Conservation (phyloP, 768 basidiomycete genomes). For the Boletus rubropictus region DNA sequence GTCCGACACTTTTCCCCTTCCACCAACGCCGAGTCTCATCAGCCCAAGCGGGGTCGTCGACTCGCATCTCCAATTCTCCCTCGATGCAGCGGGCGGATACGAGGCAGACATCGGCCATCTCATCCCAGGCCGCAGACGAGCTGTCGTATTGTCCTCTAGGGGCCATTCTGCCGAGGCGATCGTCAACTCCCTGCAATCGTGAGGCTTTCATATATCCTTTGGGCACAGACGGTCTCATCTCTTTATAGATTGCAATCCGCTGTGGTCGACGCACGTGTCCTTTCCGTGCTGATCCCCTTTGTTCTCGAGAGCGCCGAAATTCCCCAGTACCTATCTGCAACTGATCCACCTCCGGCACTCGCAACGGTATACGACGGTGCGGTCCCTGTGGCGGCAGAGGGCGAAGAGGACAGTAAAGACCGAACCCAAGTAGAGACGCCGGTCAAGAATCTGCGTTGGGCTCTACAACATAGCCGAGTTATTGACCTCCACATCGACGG, state of each 20-base stretch:
- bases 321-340: constrained; percentile 30
- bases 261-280: constrained; percentile 33
- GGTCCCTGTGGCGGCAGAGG: constrained; percentile 32
- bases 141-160: constrained; percentile 53
- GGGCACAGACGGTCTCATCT: neutral
- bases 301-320: constrained; percentile 44
- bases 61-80: constrained; percentile 50
- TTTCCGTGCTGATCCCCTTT: constrained; percentile 62
- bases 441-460: constrained; percentile 58
- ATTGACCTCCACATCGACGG: constrained; percentile 68
- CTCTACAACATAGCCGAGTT: constrained; percentile 52
- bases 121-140: constrained; percentile 44
- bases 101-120: constrained; percentile 41
- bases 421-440: constrained; percentile 32
- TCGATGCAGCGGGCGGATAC: constrained; percentile 14
- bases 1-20: constrained; percentile 60
- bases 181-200: constrained; percentile 41
- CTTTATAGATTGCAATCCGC: constrained; percentile 14
- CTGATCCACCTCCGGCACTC: constrained; percentile 30
- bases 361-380: constrained; percentile 50
- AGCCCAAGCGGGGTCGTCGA: constrained; percentile 64
- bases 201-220: constrained; percentile 3
- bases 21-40: constrained; percentile 62
- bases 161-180: constrained; percentile 34
- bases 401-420: constrained; percentile 14